Evolutionary conservation across 129 eudicot species (phyloP), one percentile per base, ranked within the genome.

Genomic region (Deinandra increscens): DNA sequence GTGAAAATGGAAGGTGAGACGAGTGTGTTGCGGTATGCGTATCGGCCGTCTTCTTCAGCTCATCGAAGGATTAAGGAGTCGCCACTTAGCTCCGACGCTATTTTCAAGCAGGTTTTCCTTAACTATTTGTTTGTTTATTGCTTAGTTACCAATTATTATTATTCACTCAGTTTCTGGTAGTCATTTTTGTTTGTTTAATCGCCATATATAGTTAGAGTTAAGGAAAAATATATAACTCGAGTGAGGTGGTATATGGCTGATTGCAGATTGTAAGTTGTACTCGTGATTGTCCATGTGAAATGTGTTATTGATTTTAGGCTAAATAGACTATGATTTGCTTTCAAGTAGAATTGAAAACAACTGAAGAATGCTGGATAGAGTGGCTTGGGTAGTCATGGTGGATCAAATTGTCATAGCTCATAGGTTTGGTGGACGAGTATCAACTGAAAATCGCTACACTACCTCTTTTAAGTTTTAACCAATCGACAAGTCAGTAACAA

Each of bases 51-150:
- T 9, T 79, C 89, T 66, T 95, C 96, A 7, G 98, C 98, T 75
- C 98, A 91, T 56, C 80, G 89, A 20, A 80, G 76, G 38, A 76
- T 68, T 39, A 91, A 81, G 62, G 98, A 91, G 83, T 82, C 89
- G 79, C 98, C 98, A 17, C 96, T 91, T 42, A 91, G 98, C 53
- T 91, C 98, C 13, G 95, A 81, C 80, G 94, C 96, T 63, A 91
- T 91, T 36, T 91, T 91, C 77, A 88, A 86, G 77, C 98, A 91
- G 96, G 98, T 84, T 64, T 64, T 22, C 19, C 15, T 31, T 19
- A 18, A 17, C 10, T 49, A 20, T 44, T 46, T 44, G 33, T 59
- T 53, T 56, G 9, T 23, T 67, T 67, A 3, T 66, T 33, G 13
- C 18, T 19, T 42, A 18, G 39, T 56, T 53, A 44, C 34, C 29